Evolutionary conservation across 2,329 filamentous ascomycete species (phyloP), one percentile per base, ranked within the genome.

Genomic region (Pestalotiopsis sp.): DNA sequence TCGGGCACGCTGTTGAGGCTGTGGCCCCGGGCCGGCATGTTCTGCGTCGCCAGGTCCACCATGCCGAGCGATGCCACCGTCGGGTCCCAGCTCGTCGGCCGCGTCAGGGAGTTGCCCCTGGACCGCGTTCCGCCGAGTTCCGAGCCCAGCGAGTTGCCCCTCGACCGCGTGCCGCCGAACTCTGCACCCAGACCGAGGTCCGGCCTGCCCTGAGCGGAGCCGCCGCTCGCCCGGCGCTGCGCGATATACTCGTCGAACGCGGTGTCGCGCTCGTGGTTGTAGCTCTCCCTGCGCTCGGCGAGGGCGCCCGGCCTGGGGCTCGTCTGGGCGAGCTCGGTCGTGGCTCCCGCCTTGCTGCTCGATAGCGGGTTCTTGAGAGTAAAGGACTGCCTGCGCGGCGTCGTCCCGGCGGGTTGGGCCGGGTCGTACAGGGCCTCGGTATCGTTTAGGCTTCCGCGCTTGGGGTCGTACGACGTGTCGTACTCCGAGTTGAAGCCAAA

Each of bases 221-320:
- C 70, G 23, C 70, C 68, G 66, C 75, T 77, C 3, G 69, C 71
- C 12, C 79, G 78, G 9, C 77, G 27, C 27, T 31, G 79, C 27
- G 79, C 78, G 20, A 83, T 72, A 72, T 83, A 86, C 4, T 82
- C 80, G 63, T 86, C 84, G 68, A 85, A 86, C 67, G 82, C 79
- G 3, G 84, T 85, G 66, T 85, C 81, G 5, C 84, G 79, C 76
- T 81, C 77, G 75, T 86, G 83, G 66, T 77, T 80, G 74, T 85
- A 85, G 56, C 78, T 76, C 11, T 49, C 52, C 27, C 70, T 73
- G 3, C 72, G 75, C 66, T 76, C 72, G 14, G 36, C 11, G 5
- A 66, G 71, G 61, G 70, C 70, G 23, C 27, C 27, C 2, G 66
- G 69, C 56, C 49, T 64, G 45, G 66, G 71, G 71, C 63, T 68